These are phyloP conservation scores for Pholiota microspora DNA, from an alignment of 768 basidiomycete species.

Conservation along the genomic window DNA sequence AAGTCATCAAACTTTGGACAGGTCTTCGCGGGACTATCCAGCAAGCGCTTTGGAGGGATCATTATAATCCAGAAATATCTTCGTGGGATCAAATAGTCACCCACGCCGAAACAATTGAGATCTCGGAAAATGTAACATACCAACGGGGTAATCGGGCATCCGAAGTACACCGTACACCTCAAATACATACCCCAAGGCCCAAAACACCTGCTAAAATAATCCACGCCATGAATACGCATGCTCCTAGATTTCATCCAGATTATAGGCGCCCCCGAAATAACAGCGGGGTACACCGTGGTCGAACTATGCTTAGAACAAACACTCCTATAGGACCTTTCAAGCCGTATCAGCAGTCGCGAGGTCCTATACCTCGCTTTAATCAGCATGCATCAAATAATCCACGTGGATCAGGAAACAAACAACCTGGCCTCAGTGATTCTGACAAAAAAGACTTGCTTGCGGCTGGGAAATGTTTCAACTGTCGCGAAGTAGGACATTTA, in stretches of 20 bases:
- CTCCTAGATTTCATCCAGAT: too few relatives aligned
- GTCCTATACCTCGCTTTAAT: background rate
- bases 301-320: too few relatives aligned
- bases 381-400: background rate
- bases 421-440: slow-evolving; percentile 1
- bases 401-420: background rate
- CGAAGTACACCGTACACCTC: too few relatives aligned
- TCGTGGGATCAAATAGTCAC: slow-evolving; percentile 14
- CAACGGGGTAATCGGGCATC: background rate
- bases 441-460: slow-evolving; percentile 11
- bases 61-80: slow-evolving; percentile 25
- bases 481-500: slow-evolving; percentile 25
- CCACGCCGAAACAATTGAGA: slow-evolving; percentile 13
- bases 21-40: slow-evolving; percentile 25
- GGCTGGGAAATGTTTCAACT: slow-evolving; percentile 27
- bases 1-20: slow-evolving; percentile 32
- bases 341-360: too few relatives aligned
- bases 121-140: slow-evolving; percentile 8
- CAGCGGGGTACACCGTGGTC: too few relatives aligned
- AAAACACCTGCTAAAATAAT: too few relatives aligned
- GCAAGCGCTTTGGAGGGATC: slow-evolving; percentile 23
- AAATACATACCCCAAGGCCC: too few relatives aligned
- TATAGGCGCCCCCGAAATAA: too few relatives aligned
- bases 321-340: too few relatives aligned
- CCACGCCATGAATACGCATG: too few relatives aligned